Evolutionary conservation across 2,329 filamentous ascomycete species (phyloP), one percentile per base, ranked within the genome.

Genomic region (Botrytis squamosa): DNA sequence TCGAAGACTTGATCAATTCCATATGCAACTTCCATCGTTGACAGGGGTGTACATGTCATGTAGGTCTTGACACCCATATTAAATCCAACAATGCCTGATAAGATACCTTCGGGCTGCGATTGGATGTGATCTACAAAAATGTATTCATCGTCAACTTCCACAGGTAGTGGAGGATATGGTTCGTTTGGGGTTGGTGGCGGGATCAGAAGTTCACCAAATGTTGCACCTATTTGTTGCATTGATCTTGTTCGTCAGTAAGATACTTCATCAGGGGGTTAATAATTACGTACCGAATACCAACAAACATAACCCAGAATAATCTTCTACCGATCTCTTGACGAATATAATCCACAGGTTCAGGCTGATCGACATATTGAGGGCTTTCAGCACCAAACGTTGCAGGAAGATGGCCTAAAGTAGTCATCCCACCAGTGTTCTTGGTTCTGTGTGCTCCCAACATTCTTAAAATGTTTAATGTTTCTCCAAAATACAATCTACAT

Each of bases 301-400:
- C 88, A 75, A 96, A 90, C 77, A 94, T 87, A 36, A 93, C 91
- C 91, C 94, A 97, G 81, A 97, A 97, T 59, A 97, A 90, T 75
- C 92, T 88, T 80, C 92, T 92, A 65, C 91, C 89, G 65, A 93
- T 88, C 82, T 94, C 91, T 78, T 91, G 89, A 79, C 91, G 90
- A 70, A 94, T 88, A 67, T 91, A 90, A 77, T 93, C 91, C 74
- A 92, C 71, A 52, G 73, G 70, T 42, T 77, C 70, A 18, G 72
- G 20, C 42, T 71, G 72, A 46, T 49, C 69, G 57, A 63, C 33
- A 72, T 73, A 60, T 25, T 52, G 55, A 59, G 72, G 38, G 60
- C 72, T 64, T n/a, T 75, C 75, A 60, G 73, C 77, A 38, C 78
- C 79, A 75, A 74, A 79, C 18, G 75, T 68, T 36, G 73, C 71